Percentiles rank a stretch among this genome's conserved stretches.
phyloP scores from a whole-genome alignment of 495 filamentous ascomycete species.

The Evernia prunastri region DNA sequence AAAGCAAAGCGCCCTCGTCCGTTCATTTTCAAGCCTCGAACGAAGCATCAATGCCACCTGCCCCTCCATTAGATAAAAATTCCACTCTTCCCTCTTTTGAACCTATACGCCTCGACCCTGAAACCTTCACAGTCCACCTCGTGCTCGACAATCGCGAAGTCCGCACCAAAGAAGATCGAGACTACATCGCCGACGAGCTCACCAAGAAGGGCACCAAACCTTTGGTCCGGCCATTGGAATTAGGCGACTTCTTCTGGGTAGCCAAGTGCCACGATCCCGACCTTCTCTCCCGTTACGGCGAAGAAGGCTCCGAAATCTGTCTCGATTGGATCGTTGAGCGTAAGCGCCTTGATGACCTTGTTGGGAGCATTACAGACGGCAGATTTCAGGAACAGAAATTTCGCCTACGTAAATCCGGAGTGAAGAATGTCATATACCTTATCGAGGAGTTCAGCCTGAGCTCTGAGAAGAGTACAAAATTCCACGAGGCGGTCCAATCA shows the following conservation, averaged over 20 bases:
- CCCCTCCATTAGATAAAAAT: not conserved
- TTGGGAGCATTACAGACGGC: conserved; percentile 74
- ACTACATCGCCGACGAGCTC: conserved; percentile 71
- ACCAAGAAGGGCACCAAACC: conserved; percentile 57
- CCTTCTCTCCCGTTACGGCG: conserved; percentile 49
- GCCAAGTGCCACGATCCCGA: conserved; percentile 58
- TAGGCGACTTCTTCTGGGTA: conserved; percentile 78
- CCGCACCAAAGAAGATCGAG: conserved; percentile 65
- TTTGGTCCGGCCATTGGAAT: conserved; percentile 59
- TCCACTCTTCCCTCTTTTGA: conserved; percentile 42
- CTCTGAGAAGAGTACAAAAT: conserved; percentile 41
- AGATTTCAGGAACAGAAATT: conserved; percentile 86
- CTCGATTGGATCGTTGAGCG: conserved; percentile 79
- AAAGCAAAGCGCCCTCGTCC: not conserved
- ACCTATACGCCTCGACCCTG: conserved; percentile 55
- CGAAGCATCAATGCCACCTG: not conserved
- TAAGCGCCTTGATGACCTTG: conserved; percentile 75
- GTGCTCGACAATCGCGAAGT: conserved; percentile 75
- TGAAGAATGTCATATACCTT: conserved; percentile 74
- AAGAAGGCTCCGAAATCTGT: conserved; percentile 65
- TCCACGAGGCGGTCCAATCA: conserved; percentile 59
- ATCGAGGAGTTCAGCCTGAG: conserved; percentile 65
- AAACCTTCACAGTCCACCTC: conserved; percentile 65
- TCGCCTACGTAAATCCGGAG: conserved; percentile 60
- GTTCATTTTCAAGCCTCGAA: not conserved